Evolutionary conservation across 768 basidiomycete genomes (phyloP).

Genomic region (Jaapia argillacea): DNA sequence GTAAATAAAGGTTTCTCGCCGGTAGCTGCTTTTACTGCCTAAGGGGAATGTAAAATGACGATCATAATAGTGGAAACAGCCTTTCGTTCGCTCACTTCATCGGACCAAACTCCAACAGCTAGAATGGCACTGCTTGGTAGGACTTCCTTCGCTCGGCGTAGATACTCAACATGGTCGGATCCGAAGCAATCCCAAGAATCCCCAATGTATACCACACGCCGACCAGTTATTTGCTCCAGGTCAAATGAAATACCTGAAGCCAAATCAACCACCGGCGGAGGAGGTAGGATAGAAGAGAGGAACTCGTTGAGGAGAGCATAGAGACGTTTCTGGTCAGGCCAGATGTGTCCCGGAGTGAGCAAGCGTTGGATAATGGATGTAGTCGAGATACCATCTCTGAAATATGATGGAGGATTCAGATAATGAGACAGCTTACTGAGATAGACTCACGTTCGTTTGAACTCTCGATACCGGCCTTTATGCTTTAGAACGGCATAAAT

Average conservation of each 20-base stretch:
- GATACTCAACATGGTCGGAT: slow-evolving; percentile 8
- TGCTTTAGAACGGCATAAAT: background rate
- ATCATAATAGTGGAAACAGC: background rate
- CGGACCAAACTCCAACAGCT: background rate
- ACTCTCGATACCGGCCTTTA: slow-evolving; percentile 6
- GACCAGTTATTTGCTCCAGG: background rate
- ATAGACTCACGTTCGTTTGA: slow-evolving; percentile 11
- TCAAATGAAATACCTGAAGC: background rate
- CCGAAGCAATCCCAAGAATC: slow-evolving; percentile 11
- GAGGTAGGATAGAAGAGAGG: background rate
- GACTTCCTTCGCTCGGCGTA: slow-evolving; percentile 2
- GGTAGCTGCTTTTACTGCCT: slow-evolving; percentile 3
- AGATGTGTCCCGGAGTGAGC: background rate
- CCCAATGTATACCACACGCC: slow-evolving; percentile 6
- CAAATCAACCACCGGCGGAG: background rate
- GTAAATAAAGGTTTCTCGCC: slow-evolving; percentile 6
- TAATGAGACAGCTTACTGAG: slow-evolving; percentile 8
- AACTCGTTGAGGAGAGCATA: background rate
- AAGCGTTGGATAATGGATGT: background rate
- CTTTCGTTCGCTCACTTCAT: background rate
- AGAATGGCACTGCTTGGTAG: background rate
- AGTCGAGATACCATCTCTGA: background rate
- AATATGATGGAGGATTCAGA: slow-evolving; percentile 3
- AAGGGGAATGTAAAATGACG: background rate
- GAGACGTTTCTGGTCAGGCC: background rate